These are phyloP conservation scores for Parietichytrium sp. DNA, from an alignment of 108 stramenopile genomes.

Conservation along the genomic window DNA sequence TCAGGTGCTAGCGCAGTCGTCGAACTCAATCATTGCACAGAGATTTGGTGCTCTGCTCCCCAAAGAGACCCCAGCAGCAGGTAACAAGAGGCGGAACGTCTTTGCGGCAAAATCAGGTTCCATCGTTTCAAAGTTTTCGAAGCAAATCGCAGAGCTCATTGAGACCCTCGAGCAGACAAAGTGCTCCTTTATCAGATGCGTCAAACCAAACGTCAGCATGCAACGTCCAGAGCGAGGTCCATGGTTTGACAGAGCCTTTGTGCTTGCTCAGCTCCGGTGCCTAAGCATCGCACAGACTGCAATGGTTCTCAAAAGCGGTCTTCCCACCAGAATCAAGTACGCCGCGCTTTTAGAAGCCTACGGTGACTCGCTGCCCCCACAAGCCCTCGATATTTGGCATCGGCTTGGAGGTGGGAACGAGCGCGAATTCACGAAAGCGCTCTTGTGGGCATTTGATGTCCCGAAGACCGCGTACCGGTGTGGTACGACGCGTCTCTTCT, in stretches of 20 bases:
- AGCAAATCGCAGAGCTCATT: conserved; percentile 37
- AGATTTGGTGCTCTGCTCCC: no score
- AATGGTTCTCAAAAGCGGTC: neutral
- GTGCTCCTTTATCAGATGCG: conserved; percentile 45
- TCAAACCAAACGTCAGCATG: conserved; percentile 43
- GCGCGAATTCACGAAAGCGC: conserved; percentile 24
- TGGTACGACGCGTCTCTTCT: conserved; percentile 10
- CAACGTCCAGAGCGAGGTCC: neutral
- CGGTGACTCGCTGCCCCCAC: neutral
- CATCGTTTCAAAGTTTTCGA: conserved; percentile 21
- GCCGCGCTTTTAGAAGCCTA: neutral
- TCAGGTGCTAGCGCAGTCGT: neutral
- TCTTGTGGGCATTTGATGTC: conserved; percentile 31
- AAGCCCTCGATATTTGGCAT: conserved; percentile 4
- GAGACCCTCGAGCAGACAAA: conserved; percentile 22
- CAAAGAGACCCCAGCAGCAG: no score
- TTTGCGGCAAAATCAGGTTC: neutral
- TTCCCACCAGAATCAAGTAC: conserved; percentile 1
- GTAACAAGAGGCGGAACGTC: neutral
- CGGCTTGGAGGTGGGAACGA: neutral
- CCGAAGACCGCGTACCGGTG: conserved; percentile 20
- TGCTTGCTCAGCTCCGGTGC: conserved; percentile 41
- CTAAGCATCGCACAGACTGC: conserved; percentile 23
- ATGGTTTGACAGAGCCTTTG: conserved; percentile 39
- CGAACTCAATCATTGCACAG: neutral